Evolutionary conservation across 306 rosid genomes (phyloP).

Genomic region (Corylus avellana): DNA sequence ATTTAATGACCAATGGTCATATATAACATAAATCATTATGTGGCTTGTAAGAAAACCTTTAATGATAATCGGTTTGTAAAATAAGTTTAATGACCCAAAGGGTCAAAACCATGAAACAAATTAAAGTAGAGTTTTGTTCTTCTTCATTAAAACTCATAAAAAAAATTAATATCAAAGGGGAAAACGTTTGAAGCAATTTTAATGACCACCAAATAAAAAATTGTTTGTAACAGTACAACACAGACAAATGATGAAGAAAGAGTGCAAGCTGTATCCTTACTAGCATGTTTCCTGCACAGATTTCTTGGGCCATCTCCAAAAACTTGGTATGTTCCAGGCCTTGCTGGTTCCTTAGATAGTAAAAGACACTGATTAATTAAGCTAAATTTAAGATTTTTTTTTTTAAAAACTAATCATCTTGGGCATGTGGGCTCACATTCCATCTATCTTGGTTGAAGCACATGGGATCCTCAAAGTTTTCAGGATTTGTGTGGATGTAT

Average conservation of each 20-base stretch:
- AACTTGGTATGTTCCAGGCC: conserved; percentile 34
- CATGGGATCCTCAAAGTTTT: conserved; percentile 33
- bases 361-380: background rate
- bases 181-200: too few relatives aligned
- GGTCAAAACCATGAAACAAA: too few relatives aligned
- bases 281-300: conserved; percentile 49
- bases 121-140: too few relatives aligned
- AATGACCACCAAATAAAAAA: too few relatives aligned
- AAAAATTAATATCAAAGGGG: too few relatives aligned
- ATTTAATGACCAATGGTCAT: too few relatives aligned
- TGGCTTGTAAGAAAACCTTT: too few relatives aligned
- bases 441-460: conserved; percentile 34
- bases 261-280: conserved; percentile 41
- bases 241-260: conserved; percentile 41
- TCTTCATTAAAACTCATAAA: too few relatives aligned
- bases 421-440: conserved; percentile 17
- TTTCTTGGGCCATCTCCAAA: conserved; percentile 45
- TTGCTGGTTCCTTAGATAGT: conserved; percentile 21
- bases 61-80: too few relatives aligned
- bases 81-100: too few relatives aligned
- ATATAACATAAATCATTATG: too few relatives aligned
- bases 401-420: background rate
- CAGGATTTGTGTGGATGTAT: conserved; percentile 26
- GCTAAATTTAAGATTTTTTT: background rate
- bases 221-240: too few relatives aligned